Evolutionary conservation across 306 rosid species (phyloP).

Genomic region (Rosa persica): DNA sequence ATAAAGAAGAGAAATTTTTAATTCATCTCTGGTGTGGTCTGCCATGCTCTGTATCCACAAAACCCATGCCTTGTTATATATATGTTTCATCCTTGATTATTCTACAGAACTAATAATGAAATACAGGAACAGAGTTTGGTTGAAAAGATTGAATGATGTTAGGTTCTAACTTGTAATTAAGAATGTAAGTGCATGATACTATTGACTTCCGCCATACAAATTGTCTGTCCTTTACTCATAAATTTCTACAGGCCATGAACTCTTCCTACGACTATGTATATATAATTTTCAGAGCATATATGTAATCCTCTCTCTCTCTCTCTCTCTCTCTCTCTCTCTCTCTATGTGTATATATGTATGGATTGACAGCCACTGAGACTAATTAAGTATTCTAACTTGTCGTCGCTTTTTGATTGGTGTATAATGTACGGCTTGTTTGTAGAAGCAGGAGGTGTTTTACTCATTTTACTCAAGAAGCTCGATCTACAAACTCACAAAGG

Average conservation of each 20-base stretch:
- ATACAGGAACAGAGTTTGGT: not conserved
- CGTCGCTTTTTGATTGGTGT: not conserved
- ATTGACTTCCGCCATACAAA: not conserved
- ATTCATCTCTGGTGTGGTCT: slow-evolving; percentile 1
- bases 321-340: not conserved
- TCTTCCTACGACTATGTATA: not conserved
- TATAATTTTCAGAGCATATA: not conserved
- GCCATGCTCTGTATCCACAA: slow-evolving; percentile 26
- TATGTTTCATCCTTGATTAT: not conserved
- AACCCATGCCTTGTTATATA: not conserved
- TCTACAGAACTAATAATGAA: slow-evolving; percentile 14
- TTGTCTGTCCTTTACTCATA: not conserved
- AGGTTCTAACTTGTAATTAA: not conserved
- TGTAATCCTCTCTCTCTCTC: not conserved
- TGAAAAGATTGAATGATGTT: not conserved
- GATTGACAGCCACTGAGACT: not conserved
- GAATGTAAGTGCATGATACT: not conserved
- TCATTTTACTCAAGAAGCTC: no score
- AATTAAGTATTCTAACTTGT: not conserved
- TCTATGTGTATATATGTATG: not conserved
- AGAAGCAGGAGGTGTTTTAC: not conserved
- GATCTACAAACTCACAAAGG: slow-evolving; percentile 31
- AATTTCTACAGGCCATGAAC: not conserved
- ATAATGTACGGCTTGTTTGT: not conserved
- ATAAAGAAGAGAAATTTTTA: slow-evolving; percentile 7